phyloP scores from a whole-genome alignment of 163 green algal species.

The Scenedesmus sp. region DNA sequence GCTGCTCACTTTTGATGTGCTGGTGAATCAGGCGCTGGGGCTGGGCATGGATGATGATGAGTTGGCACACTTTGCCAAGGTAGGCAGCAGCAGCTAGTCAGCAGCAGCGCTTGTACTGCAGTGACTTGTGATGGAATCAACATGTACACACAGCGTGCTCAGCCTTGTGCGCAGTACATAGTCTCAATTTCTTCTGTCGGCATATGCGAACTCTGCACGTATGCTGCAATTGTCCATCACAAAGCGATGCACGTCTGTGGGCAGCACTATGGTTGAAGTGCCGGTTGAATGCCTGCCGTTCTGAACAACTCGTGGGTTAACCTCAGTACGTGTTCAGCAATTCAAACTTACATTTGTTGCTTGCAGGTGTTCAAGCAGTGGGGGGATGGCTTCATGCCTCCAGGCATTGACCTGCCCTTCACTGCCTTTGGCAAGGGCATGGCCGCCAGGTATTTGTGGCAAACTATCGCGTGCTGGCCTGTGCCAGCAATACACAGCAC shows the following conservation, averaged over 20 bases:
- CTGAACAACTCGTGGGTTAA: too few relatives aligned
- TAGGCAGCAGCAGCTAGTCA: neutral
- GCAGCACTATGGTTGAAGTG: too few relatives aligned
- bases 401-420: conserved; percentile 38
- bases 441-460: conserved; percentile 7
- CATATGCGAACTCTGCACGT: neutral
- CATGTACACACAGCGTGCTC: too few relatives aligned
- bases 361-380: conserved; percentile 25
- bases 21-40: conserved; percentile 27
- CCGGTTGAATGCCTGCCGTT: too few relatives aligned
- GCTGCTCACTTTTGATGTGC: conserved; percentile 35
- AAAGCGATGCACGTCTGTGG: too few relatives aligned
- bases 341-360: too few relatives aligned
- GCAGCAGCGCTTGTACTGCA: too few relatives aligned
- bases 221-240: too few relatives aligned
- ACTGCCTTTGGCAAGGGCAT: conserved; percentile 39
- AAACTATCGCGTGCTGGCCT: neutral
- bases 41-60: conserved; percentile 28
- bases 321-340: too few relatives aligned
- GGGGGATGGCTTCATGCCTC: conserved; percentile 40
- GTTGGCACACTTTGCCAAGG: neutral
- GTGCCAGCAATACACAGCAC: neutral
- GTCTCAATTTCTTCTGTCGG: neutral
- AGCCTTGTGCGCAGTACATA: too few relatives aligned
- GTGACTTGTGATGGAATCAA: too few relatives aligned